These are phyloP conservation scores for Scutellaria barbata DNA, from an alignment of 257 asterid species.

Conservation along the genomic window DNA sequence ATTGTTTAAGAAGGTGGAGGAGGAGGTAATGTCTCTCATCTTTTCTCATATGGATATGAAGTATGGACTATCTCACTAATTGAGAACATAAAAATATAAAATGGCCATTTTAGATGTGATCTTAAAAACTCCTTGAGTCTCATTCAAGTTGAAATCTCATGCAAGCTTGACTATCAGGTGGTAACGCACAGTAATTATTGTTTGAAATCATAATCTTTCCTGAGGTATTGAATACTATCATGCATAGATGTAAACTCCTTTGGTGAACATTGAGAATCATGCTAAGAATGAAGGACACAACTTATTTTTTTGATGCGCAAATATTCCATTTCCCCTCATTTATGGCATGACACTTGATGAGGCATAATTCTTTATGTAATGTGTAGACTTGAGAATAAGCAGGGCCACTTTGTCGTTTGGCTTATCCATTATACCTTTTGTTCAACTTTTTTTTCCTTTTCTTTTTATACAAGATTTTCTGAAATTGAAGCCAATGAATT, in stretches of 20 bases:
- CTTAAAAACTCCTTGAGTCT: constrained; percentile 12
- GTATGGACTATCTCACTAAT: constrained; percentile 17
- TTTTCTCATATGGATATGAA: constrained; percentile 21
- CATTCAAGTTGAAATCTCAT: constrained; percentile 17
- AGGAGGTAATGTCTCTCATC: constrained; percentile 55
- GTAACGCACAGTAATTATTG: background rate
- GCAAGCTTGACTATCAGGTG: constrained; percentile 23
- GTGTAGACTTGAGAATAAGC: no score
- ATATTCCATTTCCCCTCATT: background rate
- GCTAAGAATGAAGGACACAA: background rate
- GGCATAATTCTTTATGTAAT: no score
- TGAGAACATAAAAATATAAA: background rate
- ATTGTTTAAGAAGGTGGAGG: constrained; percentile 80
- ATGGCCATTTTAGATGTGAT: constrained; percentile 11
- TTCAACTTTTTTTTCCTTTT: no score
- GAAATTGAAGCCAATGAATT: no score
- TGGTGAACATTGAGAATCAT: background rate
- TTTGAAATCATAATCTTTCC: background rate
- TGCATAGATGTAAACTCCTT: constrained; percentile 5
- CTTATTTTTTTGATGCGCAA: background rate
- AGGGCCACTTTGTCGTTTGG: no score
- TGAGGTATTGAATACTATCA: constrained; percentile 11
- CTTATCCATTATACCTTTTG: no score
- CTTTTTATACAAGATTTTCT: no score
- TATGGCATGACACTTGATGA: background rate